Evolutionary conservation across 2,329 filamentous ascomycete species (phyloP).

Genomic region (Trichoderma arundinaceum): DNA sequence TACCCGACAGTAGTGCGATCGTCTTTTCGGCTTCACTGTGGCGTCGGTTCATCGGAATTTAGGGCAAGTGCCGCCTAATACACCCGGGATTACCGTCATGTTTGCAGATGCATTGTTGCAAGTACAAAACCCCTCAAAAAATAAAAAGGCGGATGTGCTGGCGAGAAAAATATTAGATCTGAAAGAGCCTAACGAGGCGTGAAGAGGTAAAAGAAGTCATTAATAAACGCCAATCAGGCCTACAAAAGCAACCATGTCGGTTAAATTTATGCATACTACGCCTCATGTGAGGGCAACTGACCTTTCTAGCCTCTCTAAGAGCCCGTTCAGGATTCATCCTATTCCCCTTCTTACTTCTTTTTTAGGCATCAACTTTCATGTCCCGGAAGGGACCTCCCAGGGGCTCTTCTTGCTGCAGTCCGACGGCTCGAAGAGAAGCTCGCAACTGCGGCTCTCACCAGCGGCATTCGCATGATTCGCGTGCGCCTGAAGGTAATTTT

Average conservation of each 20-base stretch:
- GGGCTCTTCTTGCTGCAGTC: not conserved
- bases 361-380: not conserved
- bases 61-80: slow-evolving; percentile 3
- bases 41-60: slow-evolving; percentile 13
- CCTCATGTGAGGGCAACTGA: not conserved
- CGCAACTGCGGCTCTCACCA: not conserved
- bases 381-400: not conserved
- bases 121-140: no score
- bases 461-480: not conserved
- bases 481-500: not conserved
- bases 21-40: slow-evolving; percentile 1
- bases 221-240: not conserved
- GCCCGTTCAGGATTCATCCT: not conserved
- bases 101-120: no score
- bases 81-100: not conserved
- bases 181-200: not conserved
- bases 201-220: not conserved
- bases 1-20: slow-evolving; percentile 13
- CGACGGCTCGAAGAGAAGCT: slow-evolving; percentile 10
- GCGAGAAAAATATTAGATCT: not conserved
- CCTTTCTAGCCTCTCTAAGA: not conserved
- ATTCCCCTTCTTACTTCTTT: not conserved
- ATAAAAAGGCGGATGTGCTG: not conserved
- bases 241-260: not conserved
- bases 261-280: slow-evolving; percentile 17